Evolutionary conservation across 306 rosid species (phyloP), one percentile per base, ranked within the genome.

Genomic region (Medicago arabica): DNA sequence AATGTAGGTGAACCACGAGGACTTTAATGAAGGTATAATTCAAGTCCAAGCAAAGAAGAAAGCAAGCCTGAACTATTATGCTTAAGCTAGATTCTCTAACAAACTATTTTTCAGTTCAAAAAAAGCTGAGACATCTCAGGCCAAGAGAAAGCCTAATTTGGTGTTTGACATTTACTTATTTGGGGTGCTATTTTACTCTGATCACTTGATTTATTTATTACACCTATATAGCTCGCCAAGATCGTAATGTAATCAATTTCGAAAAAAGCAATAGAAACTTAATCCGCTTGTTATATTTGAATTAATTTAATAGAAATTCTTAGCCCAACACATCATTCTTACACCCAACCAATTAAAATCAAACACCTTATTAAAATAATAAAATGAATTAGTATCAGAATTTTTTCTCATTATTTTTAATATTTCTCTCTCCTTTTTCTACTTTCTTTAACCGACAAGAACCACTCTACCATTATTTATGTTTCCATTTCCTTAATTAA

Each of bases 11-110:
- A 96, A 92, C 75, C 99, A 96, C 8, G 99, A 96, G 74, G 99
- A 96, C 80, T 96, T 96, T 6, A 92, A 96, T 80, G 96, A 96
- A 85, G 99, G 99, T 49, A 92, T 92, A 34, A 92, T 92, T 67
- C 96, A 92, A 82, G 99, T 96, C 80, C 99, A 96, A 74, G 99
- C 98, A 16, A 92, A 92, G 91, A 96, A 92, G 92, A 92, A 90
- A 58, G 81, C 98, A 15, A 96, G 99, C 89, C 82, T 92, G 75
- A 92, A 96, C 58, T 96, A 96, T 75, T 96, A 96, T 78, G 99
- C 99, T 21, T 95, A 85, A 83, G 77, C 39, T 23, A 23, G 64
- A 58, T 23, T 58, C 38, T 58, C 0, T 36, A 23, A 21, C n/a
- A 6, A 58, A 36, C 38, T 23, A 23, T 58, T 12, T 23, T 57